phyloP scores from a whole-genome alignment of 2,329 filamentous ascomycete species.

The Fusarium ambrosium region DNA sequence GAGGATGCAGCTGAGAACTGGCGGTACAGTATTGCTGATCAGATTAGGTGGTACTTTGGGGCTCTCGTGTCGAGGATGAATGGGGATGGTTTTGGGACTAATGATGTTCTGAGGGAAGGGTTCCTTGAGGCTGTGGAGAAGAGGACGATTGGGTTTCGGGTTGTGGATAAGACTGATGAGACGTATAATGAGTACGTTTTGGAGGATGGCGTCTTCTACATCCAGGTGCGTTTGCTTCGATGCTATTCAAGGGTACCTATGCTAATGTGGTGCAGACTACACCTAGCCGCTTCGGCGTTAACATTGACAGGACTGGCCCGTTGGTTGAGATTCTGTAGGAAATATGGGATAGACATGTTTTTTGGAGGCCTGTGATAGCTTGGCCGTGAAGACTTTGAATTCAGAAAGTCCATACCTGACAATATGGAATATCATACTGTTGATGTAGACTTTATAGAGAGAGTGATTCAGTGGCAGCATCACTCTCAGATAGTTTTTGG shows the following conservation, averaged over 20 bases:
- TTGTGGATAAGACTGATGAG: background rate
- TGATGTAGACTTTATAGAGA: too few relatives aligned
- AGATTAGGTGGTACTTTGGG: background rate
- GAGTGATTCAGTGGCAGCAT: too few relatives aligned
- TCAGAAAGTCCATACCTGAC: background rate
- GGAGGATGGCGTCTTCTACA: background rate
- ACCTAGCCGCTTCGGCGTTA: background rate
- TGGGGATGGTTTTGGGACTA: background rate
- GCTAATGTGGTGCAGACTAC: background rate
- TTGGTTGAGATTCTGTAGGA: background rate
- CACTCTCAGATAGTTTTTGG: too few relatives aligned
- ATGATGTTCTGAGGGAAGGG: background rate
- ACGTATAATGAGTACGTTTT: background rate
- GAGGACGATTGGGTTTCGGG: background rate
- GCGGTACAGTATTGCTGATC: background rate
- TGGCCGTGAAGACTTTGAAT: accelerated
- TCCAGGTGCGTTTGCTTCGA: background rate
- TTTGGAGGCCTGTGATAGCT: background rate
- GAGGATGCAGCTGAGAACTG: background rate
- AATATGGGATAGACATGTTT: background rate
- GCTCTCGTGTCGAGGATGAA: background rate
- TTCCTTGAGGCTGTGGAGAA: background rate
- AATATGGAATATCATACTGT: background rate
- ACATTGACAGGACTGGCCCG: background rate
- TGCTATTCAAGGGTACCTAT: background rate